Conservation (phyloP, 176 grass and related monocot species). For the Pharus latifolius region DNA sequence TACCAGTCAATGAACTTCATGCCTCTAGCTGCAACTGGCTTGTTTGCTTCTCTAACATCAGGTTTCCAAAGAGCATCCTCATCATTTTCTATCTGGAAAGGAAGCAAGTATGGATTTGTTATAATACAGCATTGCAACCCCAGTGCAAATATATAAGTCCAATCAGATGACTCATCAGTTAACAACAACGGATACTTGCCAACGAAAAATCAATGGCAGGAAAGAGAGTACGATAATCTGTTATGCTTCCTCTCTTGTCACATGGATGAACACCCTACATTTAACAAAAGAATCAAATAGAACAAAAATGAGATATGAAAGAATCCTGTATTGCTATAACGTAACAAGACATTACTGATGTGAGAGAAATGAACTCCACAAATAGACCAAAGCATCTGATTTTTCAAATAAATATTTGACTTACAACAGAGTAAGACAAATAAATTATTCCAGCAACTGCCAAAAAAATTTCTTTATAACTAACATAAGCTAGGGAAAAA, state of each 20-base stretch:
- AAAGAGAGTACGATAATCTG: slow-evolving; percentile 60
- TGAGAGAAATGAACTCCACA: too few relatives aligned
- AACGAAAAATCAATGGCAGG: slow-evolving; percentile 95
- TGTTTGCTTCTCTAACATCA: slow-evolving; percentile 65
- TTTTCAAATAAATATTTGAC: too few relatives aligned
- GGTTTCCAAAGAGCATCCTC: slow-evolving; percentile 79
- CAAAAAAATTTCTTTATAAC: neutral
- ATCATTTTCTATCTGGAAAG: slow-evolving; percentile 66
- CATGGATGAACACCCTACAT: slow-evolving; percentile 81
- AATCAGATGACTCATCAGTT: neutral
- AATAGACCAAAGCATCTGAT: too few relatives aligned
- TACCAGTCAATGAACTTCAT: slow-evolving; percentile 88
- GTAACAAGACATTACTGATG: too few relatives aligned
- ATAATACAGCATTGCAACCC: neutral
- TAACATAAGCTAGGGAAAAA: too few relatives aligned
- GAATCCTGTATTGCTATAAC: neutral
- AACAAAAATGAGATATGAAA: neutral
- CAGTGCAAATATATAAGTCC: neutral
- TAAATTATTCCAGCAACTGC: neutral
- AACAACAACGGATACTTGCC: slow-evolving; percentile 36
- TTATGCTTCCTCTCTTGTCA: slow-evolving; percentile 87
- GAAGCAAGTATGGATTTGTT: neutral
- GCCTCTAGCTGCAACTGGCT: slow-evolving; percentile 54
- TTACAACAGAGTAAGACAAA: neutral
- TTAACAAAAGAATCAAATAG: neutral